Base-by-base conservation (phyloP, 345 rosid species). In the Syzygium aqueum region DNA sequence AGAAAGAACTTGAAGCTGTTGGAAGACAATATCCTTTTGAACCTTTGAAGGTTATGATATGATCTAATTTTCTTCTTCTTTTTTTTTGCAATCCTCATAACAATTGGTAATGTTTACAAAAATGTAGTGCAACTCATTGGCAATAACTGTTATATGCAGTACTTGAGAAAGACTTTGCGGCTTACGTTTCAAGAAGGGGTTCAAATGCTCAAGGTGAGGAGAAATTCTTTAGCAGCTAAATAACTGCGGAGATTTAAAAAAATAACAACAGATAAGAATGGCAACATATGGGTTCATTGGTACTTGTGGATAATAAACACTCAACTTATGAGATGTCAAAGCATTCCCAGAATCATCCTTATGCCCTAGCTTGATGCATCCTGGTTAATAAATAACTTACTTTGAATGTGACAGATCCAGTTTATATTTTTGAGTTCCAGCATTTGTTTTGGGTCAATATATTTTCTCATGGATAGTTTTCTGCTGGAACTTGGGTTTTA, bases 171-270 rank as follows among this genome's bases (percentile, higher is more conserved):
- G 85, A 96, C 99, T 65, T 83, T 95, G 88, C 89, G 94, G 27
- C 90, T 97, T 86, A 93, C 93, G 43, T 95, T 94, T 93, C 96
- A 94, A 89, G 99, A 96, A 93, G 97, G 98, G 83, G 53, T 97
- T 89, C 94, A 94, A 90, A 96, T 97, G 98, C 95, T 97, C 73
- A 94, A 94, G 96, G 98, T 97, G 33, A 51, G 33, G 52, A 61
- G 73, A n/a, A 61, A n/a, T 13, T 61, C n/a, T 61, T n/a, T 61
- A 3, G 19, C 73, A n/a, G 37, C 37, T n/a, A n/a, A 61, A 5
- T 61, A 27, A 61, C 33, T n/a, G 17, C 33, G 4, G 8, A 61
- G 67, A n/a, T 28, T 61, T 61, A 27, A 61, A 27, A 59, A 28
- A 27, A 61, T 14, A 27, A 61, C 12, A n/a, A 61, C 33, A 12